Percentiles rank a stretch among this genome's conserved stretches.
phyloP scores from a whole-genome alignment of 2,329 filamentous ascomycete species.

The Coccinonectria pachysandricola region DNA sequence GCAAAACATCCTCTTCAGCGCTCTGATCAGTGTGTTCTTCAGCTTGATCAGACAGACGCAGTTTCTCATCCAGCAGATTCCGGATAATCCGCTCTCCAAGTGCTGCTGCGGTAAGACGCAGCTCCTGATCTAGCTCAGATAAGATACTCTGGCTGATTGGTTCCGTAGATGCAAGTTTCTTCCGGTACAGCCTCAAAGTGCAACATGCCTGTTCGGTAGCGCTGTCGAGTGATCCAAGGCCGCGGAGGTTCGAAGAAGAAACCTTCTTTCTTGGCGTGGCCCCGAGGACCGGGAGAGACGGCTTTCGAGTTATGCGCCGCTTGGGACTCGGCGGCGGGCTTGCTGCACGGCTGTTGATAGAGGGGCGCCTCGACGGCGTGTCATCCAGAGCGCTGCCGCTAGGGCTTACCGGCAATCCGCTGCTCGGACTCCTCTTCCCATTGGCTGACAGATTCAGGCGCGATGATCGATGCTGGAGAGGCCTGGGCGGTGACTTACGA shows the following conservation, averaged over 20 bases:
- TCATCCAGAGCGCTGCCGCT: conserved; percentile 28
- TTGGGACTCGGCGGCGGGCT: conserved; percentile 44
- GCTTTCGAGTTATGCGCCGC: conserved; percentile 34
- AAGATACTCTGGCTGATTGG: conserved; percentile 46
- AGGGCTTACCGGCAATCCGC: conserved; percentile 31
- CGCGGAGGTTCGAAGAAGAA: conserved; percentile 35
- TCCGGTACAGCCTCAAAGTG: conserved; percentile 51
- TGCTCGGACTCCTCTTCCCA: conserved; percentile 28
- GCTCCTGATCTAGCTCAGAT: conserved; percentile 54
- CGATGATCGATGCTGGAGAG: conserved; percentile 44
- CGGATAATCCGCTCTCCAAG: conserved; percentile 46
- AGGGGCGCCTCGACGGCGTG: conserved; percentile 38
- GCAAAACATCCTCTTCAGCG: conserved; percentile 20
- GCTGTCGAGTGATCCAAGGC: conserved; percentile 47
- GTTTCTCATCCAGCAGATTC: conserved; percentile 61
- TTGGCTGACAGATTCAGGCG: conserved; percentile 33
- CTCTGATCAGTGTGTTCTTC: conserved; percentile 22
- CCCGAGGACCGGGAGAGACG: conserved; percentile 43
- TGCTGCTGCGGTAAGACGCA: conserved; percentile 52
- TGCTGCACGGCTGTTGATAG: conserved; percentile 31
- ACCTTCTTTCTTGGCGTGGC: conserved; percentile 38
- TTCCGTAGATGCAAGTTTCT: conserved; percentile 48
- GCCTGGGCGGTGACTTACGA: conserved; percentile 45
- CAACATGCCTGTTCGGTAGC: conserved; percentile 56
- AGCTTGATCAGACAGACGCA: conserved; percentile 37